Percentiles rank a stretch among this genome's conserved stretches.
phyloP scores from a whole-genome alignment of 2,329 filamentous ascomycete genomes.

The Penicillium sp. region DNA sequence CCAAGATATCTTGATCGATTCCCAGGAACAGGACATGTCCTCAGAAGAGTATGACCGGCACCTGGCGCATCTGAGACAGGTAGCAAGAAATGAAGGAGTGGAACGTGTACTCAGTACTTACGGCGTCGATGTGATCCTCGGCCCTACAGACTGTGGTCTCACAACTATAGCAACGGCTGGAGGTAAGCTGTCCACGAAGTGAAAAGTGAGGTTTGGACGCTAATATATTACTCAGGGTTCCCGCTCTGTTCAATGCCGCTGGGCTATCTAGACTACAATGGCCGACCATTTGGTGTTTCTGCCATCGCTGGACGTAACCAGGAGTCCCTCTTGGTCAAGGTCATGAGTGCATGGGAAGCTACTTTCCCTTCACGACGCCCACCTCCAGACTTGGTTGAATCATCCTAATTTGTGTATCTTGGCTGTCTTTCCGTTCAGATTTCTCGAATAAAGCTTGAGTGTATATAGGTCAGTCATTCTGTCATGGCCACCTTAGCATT shows the following conservation, averaged over 20 bases:
- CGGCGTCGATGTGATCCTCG: conserved; percentile 11
- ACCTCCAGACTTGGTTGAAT: background rate
- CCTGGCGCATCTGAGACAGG: conserved; percentile 6
- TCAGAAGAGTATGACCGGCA: conserved; percentile 8
- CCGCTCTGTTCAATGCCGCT: conserved; percentile 12
- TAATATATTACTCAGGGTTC: conserved; percentile 5
- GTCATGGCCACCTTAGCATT: too few relatives aligned
- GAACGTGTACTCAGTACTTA: conserved; percentile 4
- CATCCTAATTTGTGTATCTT: background rate
- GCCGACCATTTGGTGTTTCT: conserved; percentile 12
- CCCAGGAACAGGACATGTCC: conserved; percentile 3
- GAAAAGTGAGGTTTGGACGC: background rate
- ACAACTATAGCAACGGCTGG: conserved; percentile 10
- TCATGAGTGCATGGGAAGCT: conserved; percentile 17
- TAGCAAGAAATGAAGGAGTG: conserved; percentile 6
- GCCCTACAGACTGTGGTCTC: conserved; percentile 7
- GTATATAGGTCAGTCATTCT: too few relatives aligned
- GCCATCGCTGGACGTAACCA: conserved; percentile 9
- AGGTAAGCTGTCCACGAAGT: conserved; percentile 1
- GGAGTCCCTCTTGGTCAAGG: conserved; percentile 10
- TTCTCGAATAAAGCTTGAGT: too few relatives aligned
- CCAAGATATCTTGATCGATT: conserved; percentile 6
- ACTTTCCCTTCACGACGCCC: conserved; percentile 7
- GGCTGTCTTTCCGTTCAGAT: too few relatives aligned
- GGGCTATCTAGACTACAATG: conserved; percentile 14